Evolutionary conservation across 345 rosid genomes (phyloP).

Genomic region (Ceriops zippeliana): DNA sequence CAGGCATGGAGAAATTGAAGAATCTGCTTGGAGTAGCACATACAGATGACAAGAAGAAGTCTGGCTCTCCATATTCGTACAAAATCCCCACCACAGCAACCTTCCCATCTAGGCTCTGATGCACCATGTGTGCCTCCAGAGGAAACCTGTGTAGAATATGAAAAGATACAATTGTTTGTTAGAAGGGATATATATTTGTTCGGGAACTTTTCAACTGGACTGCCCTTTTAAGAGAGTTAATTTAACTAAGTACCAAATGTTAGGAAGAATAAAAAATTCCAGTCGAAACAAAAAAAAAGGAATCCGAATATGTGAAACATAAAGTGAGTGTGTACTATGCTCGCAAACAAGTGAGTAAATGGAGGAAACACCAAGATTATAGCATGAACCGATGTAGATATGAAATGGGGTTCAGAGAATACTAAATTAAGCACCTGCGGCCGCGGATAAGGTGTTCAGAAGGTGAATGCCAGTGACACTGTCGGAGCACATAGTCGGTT

Average conservation of each 20-base stretch:
- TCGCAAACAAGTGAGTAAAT: too few species aligned
- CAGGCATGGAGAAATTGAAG: not conserved
- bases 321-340: not conserved
- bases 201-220: too few species aligned
- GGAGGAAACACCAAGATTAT: too few species aligned
- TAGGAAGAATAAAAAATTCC: too few species aligned
- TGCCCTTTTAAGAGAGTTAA: too few species aligned
- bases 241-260: too few species aligned
- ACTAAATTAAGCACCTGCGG: conserved; percentile 21
- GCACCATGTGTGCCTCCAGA: conserved; percentile 73
- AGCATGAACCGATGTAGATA: too few species aligned
- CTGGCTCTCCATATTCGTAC: conserved; percentile 59
- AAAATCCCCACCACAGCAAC: conserved; percentile 59
- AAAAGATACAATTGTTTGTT: too few species aligned
- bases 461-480: conserved; percentile 62
- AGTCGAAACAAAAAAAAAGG: not conserved
- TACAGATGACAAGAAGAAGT: conserved; percentile 54
- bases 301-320: not conserved
- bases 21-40: not conserved
- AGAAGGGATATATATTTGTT: not conserved
- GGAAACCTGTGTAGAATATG: conserved; percentile 36
- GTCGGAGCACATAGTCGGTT: conserved; percentile 34
- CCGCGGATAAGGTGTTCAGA: conserved; percentile 57
- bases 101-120: conserved; percentile 43
- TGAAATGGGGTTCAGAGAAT: not conserved